Evolutionary conservation across 169 alveolate genomes (phyloP), one percentile per base, ranked within the genome.

Genomic region (Cytauxzoon felis): DNA sequence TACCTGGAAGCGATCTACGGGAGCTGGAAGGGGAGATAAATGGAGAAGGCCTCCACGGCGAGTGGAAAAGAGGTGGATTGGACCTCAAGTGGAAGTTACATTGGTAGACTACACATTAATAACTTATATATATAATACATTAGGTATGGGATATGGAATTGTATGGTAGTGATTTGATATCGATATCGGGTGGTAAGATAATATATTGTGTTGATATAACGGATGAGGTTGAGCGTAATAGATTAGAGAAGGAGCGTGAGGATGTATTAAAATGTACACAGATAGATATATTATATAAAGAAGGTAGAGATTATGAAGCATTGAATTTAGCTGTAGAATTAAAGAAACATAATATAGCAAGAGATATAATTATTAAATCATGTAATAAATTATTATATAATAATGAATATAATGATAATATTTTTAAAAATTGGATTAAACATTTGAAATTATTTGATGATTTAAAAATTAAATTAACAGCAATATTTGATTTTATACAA

Each of bases 121-220:
- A n/a, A 13, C n/a, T 38, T 38, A 13, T 38, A n/a, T 38, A 13
- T 38, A 38, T 13, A 13, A n/a, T 38, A 38, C 13, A 13, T 9
- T 2, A 36, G 59, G 24, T 76, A 5, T 76, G 86, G 86, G 63
- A 59, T 27, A 56, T 57, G 13, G 86, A 66, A 30, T 13, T 76
- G 11, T 16, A 16, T 16, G 63, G 66, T 1, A 13, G 36, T 19
- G 53, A 27, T 9, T 6, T 76, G n/a, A 11, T 54, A 51, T 59
- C 73, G 21, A 42, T 51, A 1, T 65, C 81, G 21, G 73, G 68
- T 24, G 61, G 67, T 47, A 58, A 57, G 19, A 49, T 66, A n/a
- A 67, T 76, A 16, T 60, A 48, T 48, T 68, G 75, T 67, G 76
- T 59, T 27, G 84, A 73, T 38, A 52, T 43, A n/a, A 59, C 71